Percentiles rank a stretch among this genome's conserved stretches.
These are phyloP conservation scores for Teunomyces kruisii DNA, from an alignment of 805 yeast species.

Conservation along the genomic window DNA sequence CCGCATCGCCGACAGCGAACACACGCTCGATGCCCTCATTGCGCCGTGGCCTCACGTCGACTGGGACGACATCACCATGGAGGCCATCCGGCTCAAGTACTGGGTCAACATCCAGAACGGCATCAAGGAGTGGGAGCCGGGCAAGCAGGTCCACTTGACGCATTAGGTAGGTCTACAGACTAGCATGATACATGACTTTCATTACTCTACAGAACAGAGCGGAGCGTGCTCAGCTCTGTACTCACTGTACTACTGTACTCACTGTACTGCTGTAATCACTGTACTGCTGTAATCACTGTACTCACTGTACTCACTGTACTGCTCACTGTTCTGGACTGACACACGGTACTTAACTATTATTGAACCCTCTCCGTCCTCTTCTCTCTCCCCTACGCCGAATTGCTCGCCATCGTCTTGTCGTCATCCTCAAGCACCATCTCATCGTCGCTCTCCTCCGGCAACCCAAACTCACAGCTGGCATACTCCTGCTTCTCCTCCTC, in stretches of 20 bases:
- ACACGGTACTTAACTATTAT: no score
- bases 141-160: slow-evolving; percentile 62
- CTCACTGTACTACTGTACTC: background rate
- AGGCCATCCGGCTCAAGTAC: slow-evolving; percentile 73
- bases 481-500: slow-evolving; percentile 62
- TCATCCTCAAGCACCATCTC: slow-evolving; percentile 27
- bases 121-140: slow-evolving; percentile 76
- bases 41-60: slow-evolving; percentile 30
- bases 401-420: slow-evolving; percentile 47
- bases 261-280: no score
- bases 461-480: slow-evolving; percentile 59
- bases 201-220: no score
- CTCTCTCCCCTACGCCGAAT: slow-evolving; percentile 12
- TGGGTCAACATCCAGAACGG: slow-evolving; percentile 79
- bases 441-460: slow-evolving; percentile 40
- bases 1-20: slow-evolving; percentile 50
- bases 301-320: no score
- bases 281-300: no score
- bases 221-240: no score
- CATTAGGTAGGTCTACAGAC: slow-evolving; percentile 40
- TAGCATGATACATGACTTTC: background rate
- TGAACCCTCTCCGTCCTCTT: no score
- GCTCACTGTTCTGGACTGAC: no score
- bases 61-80: slow-evolving; percentile 59
- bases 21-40: slow-evolving; percentile 48